phyloP scores from a whole-genome alignment of 345 rosid genomes.

The Citrus reticulata region DNA sequence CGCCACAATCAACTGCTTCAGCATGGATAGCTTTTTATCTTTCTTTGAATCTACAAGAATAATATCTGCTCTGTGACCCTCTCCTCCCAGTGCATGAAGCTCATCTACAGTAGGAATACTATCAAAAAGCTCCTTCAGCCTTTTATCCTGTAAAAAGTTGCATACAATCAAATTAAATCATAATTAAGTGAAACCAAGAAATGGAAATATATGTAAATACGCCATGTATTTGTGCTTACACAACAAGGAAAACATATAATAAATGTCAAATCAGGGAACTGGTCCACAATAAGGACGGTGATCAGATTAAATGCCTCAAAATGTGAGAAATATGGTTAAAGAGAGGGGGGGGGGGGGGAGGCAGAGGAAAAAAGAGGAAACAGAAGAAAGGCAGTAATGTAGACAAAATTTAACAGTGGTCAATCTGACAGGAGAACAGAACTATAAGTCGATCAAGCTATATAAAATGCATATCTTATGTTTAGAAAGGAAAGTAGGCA shows the following conservation, averaged over 20 bases:
- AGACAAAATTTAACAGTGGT: not conserved
- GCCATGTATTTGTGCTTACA: not conserved
- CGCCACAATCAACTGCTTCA: constrained; percentile 71
- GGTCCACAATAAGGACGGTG: not conserved
- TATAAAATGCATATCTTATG: not conserved
- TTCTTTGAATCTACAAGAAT: constrained; percentile 83
- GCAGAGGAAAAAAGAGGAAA: not conserved
- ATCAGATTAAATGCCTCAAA: not conserved
- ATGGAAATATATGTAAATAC: not conserved
- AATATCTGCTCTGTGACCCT: constrained; percentile 68
- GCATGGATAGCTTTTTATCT: constrained; percentile 86
- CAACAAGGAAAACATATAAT: not conserved
- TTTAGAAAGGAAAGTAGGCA: not conserved
- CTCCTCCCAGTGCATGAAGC: constrained; percentile 75
- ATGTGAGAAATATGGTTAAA: not conserved
- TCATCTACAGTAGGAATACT: constrained; percentile 80
- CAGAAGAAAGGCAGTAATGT: not conserved
- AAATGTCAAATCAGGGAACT: not conserved
- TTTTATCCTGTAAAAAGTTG: constrained; percentile 58
- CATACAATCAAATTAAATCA: constrained; percentile 3
- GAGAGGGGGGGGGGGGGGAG: too few relatives aligned
- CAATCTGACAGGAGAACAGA: not conserved
- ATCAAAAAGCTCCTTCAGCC: constrained; percentile 69
- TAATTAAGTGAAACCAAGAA: not conserved
- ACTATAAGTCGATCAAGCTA: not conserved